These are phyloP conservation scores for Alternaria dauci DNA, from an alignment of 2,329 filamentous ascomycete species.

Conservation along the genomic window DNA sequence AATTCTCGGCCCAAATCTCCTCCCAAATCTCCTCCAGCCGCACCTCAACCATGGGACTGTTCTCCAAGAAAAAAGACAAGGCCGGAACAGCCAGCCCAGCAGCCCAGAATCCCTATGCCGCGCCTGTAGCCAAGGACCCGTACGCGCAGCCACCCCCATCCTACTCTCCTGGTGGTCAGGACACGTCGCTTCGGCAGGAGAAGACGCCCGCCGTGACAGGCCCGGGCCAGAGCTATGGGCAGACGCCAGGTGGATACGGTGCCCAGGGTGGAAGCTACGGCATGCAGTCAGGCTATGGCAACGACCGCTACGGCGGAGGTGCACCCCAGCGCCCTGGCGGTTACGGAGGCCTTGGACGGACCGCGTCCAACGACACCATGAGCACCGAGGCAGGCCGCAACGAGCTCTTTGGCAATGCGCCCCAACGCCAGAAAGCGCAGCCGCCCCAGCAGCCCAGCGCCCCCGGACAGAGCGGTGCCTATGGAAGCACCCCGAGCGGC, in stretches of 20 bases:
- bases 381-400: slow-evolving; percentile 65
- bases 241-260: slow-evolving; percentile 31
- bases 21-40: neutral
- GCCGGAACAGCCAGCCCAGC: slow-evolving; percentile 61
- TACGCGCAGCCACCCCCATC: slow-evolving; percentile 59
- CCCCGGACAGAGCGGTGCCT: slow-evolving; percentile 28
- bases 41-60: slow-evolving; percentile 54
- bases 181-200: slow-evolving; percentile 49
- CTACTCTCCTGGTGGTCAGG: slow-evolving; percentile 48
- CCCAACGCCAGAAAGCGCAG: slow-evolving; percentile 58
- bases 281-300: slow-evolving; percentile 52
- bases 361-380: slow-evolving; percentile 55
- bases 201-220: slow-evolving; percentile 54
- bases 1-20: neutral
- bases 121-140: slow-evolving; percentile 59
- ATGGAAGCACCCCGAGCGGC: slow-evolving; percentile 30
- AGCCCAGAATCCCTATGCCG: slow-evolving; percentile 55
- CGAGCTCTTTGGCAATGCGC: slow-evolving; percentile 69
- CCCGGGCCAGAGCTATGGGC: slow-evolving; percentile 55
- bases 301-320: slow-evolving; percentile 60
- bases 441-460: slow-evolving; percentile 43
- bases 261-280: slow-evolving; percentile 44
- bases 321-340: slow-evolving; percentile 46
- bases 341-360: slow-evolving; percentile 49
- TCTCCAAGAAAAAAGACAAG: slow-evolving; percentile 64